Evolutionary conservation across 306 rosid species (phyloP).

Genomic region (Hippophae gyantsensis): DNA sequence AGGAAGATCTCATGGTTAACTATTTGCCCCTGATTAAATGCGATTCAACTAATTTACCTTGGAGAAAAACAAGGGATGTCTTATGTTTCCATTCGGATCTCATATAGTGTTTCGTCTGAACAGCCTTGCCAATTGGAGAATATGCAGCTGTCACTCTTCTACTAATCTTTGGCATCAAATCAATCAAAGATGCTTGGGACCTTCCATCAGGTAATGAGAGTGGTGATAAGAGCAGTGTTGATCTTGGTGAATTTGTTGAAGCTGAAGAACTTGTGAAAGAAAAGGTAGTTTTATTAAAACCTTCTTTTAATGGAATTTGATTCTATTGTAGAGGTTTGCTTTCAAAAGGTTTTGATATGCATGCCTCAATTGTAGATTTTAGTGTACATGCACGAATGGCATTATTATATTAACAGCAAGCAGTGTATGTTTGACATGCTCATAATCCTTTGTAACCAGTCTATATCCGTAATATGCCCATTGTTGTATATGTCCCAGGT

Average conservation of each 20-base stretch:
- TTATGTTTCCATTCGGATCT: not conserved
- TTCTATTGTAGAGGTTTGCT: not conserved
- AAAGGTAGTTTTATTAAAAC: conserved; percentile 39
- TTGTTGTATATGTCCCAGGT: conserved; percentile 28
- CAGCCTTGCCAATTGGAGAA: conserved; percentile 97
- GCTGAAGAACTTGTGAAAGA: conserved; percentile 95
- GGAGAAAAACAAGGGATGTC: not conserved
- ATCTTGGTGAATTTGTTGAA: conserved; percentile 73
- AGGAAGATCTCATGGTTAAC: not conserved
- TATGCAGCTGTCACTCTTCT: conserved; percentile 94
- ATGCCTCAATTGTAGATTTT: not conserved
- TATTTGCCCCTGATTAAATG: not conserved
- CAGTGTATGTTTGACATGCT: not conserved
- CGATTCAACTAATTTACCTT: not conserved
- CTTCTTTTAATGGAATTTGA: not conserved
- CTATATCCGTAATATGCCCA: not conserved
- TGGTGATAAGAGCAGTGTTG: conserved; percentile 45
- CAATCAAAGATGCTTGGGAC: conserved; percentile 94
- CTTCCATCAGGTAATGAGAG: conserved; percentile 42
- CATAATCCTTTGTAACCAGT: not conserved
- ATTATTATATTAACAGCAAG: not conserved
- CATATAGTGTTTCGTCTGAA: conserved; percentile 21
- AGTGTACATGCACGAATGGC: not conserved
- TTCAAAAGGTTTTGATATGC: not conserved
- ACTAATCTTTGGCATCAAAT: conserved; percentile 78